These are phyloP conservation scores for Pulveroboletus sp. DNA, from an alignment of 768 basidiomycete species.

Conservation along the genomic window DNA sequence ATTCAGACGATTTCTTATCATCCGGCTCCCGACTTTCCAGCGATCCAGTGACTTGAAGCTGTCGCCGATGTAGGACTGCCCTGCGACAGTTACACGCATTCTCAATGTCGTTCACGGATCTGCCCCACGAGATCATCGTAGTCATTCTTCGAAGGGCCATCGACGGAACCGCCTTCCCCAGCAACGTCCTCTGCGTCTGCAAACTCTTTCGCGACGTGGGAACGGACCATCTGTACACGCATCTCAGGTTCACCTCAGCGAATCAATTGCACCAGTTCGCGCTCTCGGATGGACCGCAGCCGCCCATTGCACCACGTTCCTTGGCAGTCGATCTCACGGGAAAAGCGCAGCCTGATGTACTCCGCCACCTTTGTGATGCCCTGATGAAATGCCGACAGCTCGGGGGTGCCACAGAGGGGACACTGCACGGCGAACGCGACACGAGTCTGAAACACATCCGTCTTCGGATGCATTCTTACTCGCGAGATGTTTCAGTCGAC, in stretches of 20 bases:
- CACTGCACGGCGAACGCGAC: not conserved
- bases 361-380: constrained; percentile 25
- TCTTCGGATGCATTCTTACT: constrained; percentile 40
- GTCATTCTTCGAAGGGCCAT: constrained; percentile 17
- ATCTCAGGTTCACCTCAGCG: constrained; percentile 24
- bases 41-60: not conserved
- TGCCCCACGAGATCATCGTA: constrained; percentile 24
- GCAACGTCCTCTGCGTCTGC: constrained; percentile 22
- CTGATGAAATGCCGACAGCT: constrained; percentile 25
- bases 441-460: constrained; percentile 28
- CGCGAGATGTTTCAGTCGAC: constrained; percentile 27
- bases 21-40: constrained; percentile 6
- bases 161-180: constrained; percentile 12
- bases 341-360: constrained; percentile 24
- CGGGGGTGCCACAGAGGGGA: not conserved
- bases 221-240: constrained; percentile 20
- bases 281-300: constrained; percentile 1
- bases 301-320: constrained; percentile 25
- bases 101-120: constrained; percentile 9
- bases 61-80: not conserved
- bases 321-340: constrained; percentile 30
- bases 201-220: constrained; percentile 20
- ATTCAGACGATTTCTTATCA: too few relatives aligned
- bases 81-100: not conserved
- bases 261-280: constrained; percentile 21